These are phyloP conservation scores for Fusarium beomiforme DNA, from an alignment of 2,329 filamentous ascomycete species.

Conservation along the genomic window DNA sequence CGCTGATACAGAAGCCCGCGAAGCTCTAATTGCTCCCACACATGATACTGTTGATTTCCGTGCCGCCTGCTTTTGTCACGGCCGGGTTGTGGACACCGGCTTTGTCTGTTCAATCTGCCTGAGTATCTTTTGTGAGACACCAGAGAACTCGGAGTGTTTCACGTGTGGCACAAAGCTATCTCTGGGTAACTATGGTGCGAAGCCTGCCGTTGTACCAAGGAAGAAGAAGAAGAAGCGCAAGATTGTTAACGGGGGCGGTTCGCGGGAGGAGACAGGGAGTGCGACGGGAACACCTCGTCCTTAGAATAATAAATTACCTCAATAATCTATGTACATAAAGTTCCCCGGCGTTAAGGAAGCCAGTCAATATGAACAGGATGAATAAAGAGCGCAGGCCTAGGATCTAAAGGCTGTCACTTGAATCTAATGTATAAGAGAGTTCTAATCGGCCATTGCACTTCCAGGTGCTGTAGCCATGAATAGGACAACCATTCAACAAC, in stretches of 20 bases:
- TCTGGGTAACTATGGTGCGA: constrained; percentile 79
- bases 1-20: constrained; percentile 65
- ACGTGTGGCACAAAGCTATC: constrained; percentile 84
- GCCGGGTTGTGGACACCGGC: constrained; percentile 87
- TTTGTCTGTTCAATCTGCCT: constrained; percentile 97
- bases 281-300: constrained; percentile 68
- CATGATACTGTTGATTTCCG: constrained; percentile 93
- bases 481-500: neutral
- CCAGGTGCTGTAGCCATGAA: neutral
- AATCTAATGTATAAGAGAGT: constrained; percentile 22
- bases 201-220: constrained; percentile 77
- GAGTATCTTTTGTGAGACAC: constrained; percentile 85
- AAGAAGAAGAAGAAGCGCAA: constrained; percentile 83
- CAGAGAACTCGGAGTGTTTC: constrained; percentile 73
- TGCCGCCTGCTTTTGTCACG: constrained; percentile 98
- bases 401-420: constrained; percentile 42
- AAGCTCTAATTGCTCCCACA: constrained; percentile 79
- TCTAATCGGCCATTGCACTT: neutral
- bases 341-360: neutral
- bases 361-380: neutral
- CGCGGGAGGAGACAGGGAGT: constrained; percentile 66
- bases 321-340: neutral
- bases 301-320: constrained; percentile 42
- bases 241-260: constrained; percentile 60
- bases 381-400: constrained; percentile 26